These are phyloP conservation scores for Cryptomeria japonica DNA, from an alignment of 75 land plant genomes.

Conservation along the genomic window DNA sequence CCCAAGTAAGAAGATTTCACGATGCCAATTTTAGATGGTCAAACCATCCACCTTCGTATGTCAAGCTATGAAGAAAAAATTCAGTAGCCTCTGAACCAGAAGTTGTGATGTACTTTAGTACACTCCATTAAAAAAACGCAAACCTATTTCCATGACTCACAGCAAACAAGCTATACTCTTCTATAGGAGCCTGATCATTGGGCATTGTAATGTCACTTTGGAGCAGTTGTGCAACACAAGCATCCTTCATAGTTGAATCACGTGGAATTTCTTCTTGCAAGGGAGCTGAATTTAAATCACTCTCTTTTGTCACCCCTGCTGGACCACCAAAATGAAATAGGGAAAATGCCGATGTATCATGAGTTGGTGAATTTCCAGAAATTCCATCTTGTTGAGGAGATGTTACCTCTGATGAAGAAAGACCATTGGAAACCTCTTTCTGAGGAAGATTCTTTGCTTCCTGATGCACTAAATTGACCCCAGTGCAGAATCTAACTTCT, in stretches of 20 bases:
- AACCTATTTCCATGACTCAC: slow-evolving; percentile 65
- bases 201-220: slow-evolving; percentile 23
- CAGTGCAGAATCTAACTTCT: slow-evolving; percentile 15
- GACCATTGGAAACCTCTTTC: slow-evolving; percentile 16
- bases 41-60: slow-evolving; percentile 2
- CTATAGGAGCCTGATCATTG: slow-evolving; percentile 46
- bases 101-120: slow-evolving; percentile 14
- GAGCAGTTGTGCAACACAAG: slow-evolving; percentile 23
- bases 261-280: slow-evolving; percentile 28
- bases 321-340: slow-evolving; percentile 93
- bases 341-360: slow-evolving; percentile 56
- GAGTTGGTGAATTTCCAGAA: slow-evolving; percentile 10
- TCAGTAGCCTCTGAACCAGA: not conserved
- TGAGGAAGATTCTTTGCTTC: slow-evolving; percentile 13
- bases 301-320: slow-evolving; percentile 42
- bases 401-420: slow-evolving; percentile 6
- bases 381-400: slow-evolving; percentile 16
- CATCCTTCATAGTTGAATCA: slow-evolving; percentile 14
- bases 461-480: not conserved
- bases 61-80: slow-evolving; percentile 12
- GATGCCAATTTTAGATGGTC: slow-evolving; percentile 12
- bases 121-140: slow-evolving; percentile 65
- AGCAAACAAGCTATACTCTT: slow-evolving; percentile 90
- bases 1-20: slow-evolving; percentile 11
- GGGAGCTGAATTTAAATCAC: slow-evolving; percentile 13